phyloP scores from a whole-genome alignment of 1,139 yeast genomes.

The Lodderomyces oxycetoniae region DNA sequence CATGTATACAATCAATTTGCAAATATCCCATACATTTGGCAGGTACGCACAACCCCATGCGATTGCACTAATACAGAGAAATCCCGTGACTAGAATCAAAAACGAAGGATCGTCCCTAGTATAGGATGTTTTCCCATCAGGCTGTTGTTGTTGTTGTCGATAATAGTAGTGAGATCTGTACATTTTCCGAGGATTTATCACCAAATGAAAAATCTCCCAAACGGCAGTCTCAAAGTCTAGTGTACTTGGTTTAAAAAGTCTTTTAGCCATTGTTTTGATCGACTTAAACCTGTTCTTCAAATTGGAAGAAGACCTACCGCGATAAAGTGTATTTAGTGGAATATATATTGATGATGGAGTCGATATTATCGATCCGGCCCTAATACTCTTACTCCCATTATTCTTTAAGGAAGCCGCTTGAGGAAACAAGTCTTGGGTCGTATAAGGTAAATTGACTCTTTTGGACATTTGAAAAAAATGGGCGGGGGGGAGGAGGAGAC shows the following conservation, averaged over 20 bases:
- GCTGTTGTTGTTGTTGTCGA: constrained; percentile 26
- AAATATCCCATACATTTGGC: constrained; percentile 54
- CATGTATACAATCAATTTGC: constrained; percentile 70
- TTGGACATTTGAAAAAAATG: too few species aligned
- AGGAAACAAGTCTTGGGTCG: constrained; percentile 38
- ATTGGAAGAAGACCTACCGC: background rate
- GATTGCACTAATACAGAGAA: constrained; percentile 68
- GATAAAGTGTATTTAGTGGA: constrained; percentile 10
- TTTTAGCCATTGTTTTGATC: constrained; percentile 28
- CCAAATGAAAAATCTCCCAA: constrained; percentile 80
- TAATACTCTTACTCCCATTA: constrained; percentile 11
- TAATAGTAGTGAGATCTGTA: constrained; percentile 79
- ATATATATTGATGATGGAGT: constrained; percentile 16
- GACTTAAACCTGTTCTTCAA: constrained; percentile 13
- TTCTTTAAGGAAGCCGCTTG: constrained; percentile 14
- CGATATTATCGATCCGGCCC: constrained; percentile 22
- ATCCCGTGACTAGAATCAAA: constrained; percentile 60
- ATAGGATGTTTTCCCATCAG: constrained; percentile 42
- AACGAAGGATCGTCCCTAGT: constrained; percentile 92
- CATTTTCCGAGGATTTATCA: constrained; percentile 74
- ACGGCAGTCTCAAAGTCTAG: constrained; percentile 88
- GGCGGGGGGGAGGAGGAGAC: too few species aligned
- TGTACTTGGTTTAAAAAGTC: constrained; percentile 69
- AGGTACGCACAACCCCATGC: constrained; percentile 90
- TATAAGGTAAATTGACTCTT: constrained; percentile 33